Evolutionary conservation across 2,329 filamentous ascomycete species (phyloP).

Genomic region (Alternaria dauci): DNA sequence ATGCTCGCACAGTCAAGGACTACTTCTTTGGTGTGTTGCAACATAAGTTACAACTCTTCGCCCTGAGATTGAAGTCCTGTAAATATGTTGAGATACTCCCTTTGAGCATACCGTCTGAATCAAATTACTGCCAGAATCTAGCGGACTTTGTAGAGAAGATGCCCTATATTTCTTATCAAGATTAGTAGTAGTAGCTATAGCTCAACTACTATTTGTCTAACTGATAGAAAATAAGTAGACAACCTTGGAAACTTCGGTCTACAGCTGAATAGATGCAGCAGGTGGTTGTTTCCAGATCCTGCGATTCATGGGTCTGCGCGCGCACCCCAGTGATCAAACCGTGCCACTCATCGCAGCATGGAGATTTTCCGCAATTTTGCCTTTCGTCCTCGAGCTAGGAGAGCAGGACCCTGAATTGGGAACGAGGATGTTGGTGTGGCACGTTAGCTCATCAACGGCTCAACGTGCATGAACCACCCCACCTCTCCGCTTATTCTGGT

Average conservation of each 20-base stretch:
- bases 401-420: not conserved
- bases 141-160: no score
- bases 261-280: not conserved
- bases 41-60: no score
- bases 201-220: not conserved
- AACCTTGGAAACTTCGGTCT: not conserved
- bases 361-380: not conserved
- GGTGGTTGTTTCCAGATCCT: not conserved
- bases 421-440: not conserved
- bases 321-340: no score
- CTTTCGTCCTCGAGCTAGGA: not conserved
- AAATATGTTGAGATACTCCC: no score
- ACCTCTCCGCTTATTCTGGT: not conserved
- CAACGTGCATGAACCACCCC: not conserved
- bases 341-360: not conserved
- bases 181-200: no score
- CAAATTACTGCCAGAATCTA: no score
- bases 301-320: not conserved
- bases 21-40: no score
- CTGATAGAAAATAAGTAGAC: not conserved
- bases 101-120: no score
- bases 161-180: no score
- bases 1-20: no score
- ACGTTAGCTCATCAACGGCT: not conserved
- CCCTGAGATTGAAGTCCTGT: no score